These are phyloP conservation scores for Pseudonitzschia multiseries DNA, from an alignment of 108 stramenopile genomes.

Conservation along the genomic window DNA sequence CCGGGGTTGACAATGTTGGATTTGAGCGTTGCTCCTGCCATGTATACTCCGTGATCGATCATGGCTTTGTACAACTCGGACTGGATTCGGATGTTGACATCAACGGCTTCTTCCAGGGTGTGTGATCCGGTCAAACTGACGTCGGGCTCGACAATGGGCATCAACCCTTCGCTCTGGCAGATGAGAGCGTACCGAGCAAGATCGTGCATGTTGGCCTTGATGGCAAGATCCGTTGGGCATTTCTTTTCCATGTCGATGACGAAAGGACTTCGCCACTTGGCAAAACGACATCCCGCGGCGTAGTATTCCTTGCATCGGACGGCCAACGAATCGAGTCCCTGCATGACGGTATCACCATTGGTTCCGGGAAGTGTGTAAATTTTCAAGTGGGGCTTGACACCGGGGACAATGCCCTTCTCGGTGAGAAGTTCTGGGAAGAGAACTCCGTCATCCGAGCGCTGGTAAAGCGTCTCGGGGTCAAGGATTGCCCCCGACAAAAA, in stretches of 20 bases:
- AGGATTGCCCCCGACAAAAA: constrained; percentile 88
- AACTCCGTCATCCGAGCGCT: constrained; percentile 56
- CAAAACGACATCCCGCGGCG: constrained; percentile 85
- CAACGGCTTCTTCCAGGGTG: constrained; percentile 56
- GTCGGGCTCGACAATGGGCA: constrained; percentile 97
- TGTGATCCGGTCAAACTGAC: constrained; percentile 54
- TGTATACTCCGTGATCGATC: constrained; percentile 86
- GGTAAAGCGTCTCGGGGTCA: constrained; percentile 90
- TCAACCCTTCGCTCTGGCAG: constrained; percentile 87
- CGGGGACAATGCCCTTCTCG: constrained; percentile 80
- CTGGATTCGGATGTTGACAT: constrained; percentile 52
- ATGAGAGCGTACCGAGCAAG: constrained; percentile 91
- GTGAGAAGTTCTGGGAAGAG: constrained; percentile 81
- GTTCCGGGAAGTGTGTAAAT: constrained; percentile 81
- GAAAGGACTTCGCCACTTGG: constrained; percentile 83
- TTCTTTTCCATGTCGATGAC: constrained; percentile 60
- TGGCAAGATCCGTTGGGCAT: constrained; percentile 78
- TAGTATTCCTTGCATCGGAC: constrained; percentile 87
- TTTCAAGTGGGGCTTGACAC: constrained; percentile 78
- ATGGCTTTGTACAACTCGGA: constrained; percentile 81
- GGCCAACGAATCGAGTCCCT: constrained; percentile 84
- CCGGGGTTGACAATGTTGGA: constrained; percentile 90
- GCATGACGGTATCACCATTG: constrained; percentile 86
- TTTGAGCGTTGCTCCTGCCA: constrained; percentile 89
- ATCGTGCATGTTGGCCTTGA: constrained; percentile 71